Percentiles rank a stretch among this genome's conserved stretches.
These are phyloP conservation scores for Ilex asprella DNA, from an alignment of 257 asterid genomes.

Conservation along the genomic window DNA sequence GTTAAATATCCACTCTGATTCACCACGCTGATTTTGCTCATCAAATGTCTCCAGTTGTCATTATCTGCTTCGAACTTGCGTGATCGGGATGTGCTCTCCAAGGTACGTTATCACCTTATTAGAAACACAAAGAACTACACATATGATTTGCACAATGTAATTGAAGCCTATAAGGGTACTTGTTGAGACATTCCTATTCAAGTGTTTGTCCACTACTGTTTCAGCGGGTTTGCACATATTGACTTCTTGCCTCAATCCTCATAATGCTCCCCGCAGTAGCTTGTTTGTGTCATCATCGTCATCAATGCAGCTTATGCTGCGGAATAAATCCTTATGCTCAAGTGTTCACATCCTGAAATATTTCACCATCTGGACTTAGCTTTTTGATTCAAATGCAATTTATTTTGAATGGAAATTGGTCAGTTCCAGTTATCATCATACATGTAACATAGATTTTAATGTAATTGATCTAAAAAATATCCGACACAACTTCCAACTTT, in stretches of 20 bases:
- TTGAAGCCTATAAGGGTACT: background rate
- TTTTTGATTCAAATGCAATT: too few species aligned
- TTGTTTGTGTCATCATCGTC: too few species aligned
- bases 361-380: too few species aligned
- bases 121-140: background rate
- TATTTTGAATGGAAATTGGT: too few species aligned
- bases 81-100: conserved; percentile 86
- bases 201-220: background rate
- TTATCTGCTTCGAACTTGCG: conserved; percentile 79
- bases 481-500: too few species aligned
- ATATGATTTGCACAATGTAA: background rate
- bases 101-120: conserved; percentile 51
- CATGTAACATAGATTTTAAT: too few species aligned
- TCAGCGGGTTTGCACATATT: background rate
- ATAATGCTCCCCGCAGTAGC: too few species aligned
- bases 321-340: too few species aligned
- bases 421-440: too few species aligned
- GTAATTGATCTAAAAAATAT: too few species aligned
- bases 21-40: conserved; percentile 11
- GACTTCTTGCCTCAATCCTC: background rate
- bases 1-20: background rate
- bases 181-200: background rate
- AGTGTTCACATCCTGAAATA: too few species aligned
- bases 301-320: too few species aligned
- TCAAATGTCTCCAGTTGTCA: conserved; percentile 64